Evolutionary conservation across 352 stramenopile species (phyloP).

Genomic region (Pythium insidiosum): DNA sequence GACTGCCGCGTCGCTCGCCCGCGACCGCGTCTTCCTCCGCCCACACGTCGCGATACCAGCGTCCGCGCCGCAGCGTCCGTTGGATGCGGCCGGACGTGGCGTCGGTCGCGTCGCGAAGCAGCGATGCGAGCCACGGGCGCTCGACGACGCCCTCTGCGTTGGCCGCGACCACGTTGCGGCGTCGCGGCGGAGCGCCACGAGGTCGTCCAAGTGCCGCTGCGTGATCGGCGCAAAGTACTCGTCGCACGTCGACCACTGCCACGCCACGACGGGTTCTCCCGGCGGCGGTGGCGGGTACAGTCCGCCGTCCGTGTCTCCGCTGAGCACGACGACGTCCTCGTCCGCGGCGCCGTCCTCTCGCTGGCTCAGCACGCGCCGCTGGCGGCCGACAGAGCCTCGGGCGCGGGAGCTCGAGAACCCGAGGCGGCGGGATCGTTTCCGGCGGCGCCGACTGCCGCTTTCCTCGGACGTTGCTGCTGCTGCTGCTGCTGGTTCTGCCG

Average conservation of each 20-base stretch:
- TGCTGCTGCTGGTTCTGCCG: no score
- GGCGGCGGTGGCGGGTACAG: conserved; percentile 21
- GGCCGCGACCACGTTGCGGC: neutral
- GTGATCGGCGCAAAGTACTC: conserved; percentile 45
- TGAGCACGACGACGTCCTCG: neutral
- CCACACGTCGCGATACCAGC: conserved; percentile 71
- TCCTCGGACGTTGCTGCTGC: no score
- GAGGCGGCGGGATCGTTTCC: conserved; percentile 5
- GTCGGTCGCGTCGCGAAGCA: conserved; percentile 28
- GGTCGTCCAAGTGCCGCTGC: neutral
- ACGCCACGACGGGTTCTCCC: conserved; percentile 22
- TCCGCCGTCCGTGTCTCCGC: conserved; percentile 2
- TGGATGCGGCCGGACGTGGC: conserved; percentile 5
- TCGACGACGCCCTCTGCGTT: no score
- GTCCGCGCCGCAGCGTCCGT: conserved; percentile 40
- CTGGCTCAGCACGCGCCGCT: neutral
- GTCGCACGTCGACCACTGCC: conserved; percentile 56
- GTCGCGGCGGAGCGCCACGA: conserved; percentile 16
- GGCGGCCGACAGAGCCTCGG: neutral
- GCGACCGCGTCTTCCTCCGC: conserved; percentile 62
- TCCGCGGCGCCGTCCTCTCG: neutral
- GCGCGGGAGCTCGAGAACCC: neutral
- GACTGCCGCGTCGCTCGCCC: conserved; percentile 10
- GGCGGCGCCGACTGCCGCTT: neutral
- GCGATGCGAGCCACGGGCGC: neutral